Base-by-base conservation (phyloP, 495 filamentous ascomycete genomes). In the Annulohypoxylon stygium region DNA sequence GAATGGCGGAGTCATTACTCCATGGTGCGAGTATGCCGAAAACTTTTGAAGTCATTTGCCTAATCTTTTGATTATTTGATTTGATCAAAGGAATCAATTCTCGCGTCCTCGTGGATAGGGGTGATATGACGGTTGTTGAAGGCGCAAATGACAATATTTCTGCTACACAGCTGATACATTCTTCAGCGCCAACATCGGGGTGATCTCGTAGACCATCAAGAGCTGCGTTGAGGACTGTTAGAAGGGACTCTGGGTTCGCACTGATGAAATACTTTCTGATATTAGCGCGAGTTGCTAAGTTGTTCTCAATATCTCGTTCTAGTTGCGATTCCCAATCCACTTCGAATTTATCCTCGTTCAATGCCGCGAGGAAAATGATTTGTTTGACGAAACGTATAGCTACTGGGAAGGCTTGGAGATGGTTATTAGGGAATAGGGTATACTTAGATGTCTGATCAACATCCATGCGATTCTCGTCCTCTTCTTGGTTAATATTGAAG, bases 251-350 rank as follows among this genome's bases (percentile, higher is more conserved):
- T 11, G 64, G 3, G 20, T 83, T 67, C 9, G 79, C 65, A 30
- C 43, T 69, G 4, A 59, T 57, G 12, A 81, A 54, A 59, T 83
- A 87, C 59, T 74, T 69, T 73, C 84, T 88, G 10, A 97, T 83
- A 1, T 84, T 84, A 16, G 81, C 67, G 23, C 93, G 88, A 7
- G 86, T 88, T 41, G 83, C 78, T 47, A 88, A 84, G 75, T 93
- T 89, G 4, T 90, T 90, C 11, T 89, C 84, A 18, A 94, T 83
- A 0, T 90, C 80, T 12, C 88, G 85, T 73, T 93, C 92, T 3
- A 97, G 81, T 78, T 91, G 91, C 25, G 89, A 84, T 68, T 95
- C 94, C 95, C 95, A 98, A 57, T 95, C 93, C 62, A 91, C 88
- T 70, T 97, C 91, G 39, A 94, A 81, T 8, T 86, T 87, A 16